Conservation (phyloP, 371 early-diverging fungal species). For the Apophysomyces trapeziformis region DNA sequence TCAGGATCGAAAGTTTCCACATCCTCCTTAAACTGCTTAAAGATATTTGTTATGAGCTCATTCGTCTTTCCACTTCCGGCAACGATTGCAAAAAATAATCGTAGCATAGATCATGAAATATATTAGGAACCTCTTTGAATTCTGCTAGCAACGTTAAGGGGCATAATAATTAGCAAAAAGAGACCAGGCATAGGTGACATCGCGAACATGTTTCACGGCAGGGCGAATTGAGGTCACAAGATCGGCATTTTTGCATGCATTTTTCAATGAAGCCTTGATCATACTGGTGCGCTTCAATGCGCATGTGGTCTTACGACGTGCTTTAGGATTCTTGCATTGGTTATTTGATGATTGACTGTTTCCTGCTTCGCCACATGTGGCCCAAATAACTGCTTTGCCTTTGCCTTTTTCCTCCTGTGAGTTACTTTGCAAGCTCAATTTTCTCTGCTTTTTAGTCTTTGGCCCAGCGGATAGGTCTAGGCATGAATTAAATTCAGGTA, state of each 20-base stretch:
- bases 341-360: background rate
- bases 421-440: background rate
- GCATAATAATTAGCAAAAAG: background rate
- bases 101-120: background rate
- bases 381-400: background rate
- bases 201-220: background rate
- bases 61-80: background rate
- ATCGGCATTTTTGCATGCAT: background rate
- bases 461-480: background rate
- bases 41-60: background rate
- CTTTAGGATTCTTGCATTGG: background rate
- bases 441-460: background rate
- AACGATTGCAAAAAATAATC: background rate
- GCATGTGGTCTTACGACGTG: conserved; percentile 1
- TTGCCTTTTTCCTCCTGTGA: background rate
- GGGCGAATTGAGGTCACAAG: background rate
- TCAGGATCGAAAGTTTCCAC: background rate
- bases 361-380: background rate
- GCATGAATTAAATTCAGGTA: too few relatives aligned
- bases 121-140: background rate
- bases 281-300: background rate
- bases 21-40: background rate
- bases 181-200: background rate
- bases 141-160: background rate
- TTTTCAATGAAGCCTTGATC: background rate